phyloP scores from a whole-genome alignment of 805 yeast genomes.

The Naumovozyma baii region DNA sequence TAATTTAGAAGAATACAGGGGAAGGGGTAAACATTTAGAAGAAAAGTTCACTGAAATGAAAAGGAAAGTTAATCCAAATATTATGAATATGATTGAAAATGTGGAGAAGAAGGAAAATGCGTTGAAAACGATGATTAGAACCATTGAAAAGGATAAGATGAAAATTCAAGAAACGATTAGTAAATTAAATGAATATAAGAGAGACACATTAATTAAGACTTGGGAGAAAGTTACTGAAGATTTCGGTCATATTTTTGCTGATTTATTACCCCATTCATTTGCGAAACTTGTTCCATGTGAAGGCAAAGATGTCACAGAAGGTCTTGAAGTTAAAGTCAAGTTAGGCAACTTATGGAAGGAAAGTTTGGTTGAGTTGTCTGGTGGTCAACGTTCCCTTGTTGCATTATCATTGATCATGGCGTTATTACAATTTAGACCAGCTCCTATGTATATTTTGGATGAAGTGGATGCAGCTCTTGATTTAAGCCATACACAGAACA shows the following conservation, averaged over 20 bases:
- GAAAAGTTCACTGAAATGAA: constrained; percentile 60
- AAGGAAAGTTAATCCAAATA: constrained; percentile 73
- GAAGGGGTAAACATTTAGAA: constrained; percentile 44
- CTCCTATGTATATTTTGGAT: constrained; percentile 95
- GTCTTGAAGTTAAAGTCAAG: constrained; percentile 82
- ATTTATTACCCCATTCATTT: constrained; percentile 77
- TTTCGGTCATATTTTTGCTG: constrained; percentile 84
- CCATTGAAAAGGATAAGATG: constrained; percentile 79
- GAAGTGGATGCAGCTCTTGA: constrained; percentile 98
- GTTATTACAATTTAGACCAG: constrained; percentile 87
- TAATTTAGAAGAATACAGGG: constrained; percentile 53
- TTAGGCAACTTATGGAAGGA: constrained; percentile 94
- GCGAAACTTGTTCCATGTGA: constrained; percentile 82
- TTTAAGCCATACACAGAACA: constrained; percentile 92
- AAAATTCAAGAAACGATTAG: constrained; percentile 83
- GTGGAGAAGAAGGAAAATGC: constrained; percentile 80
- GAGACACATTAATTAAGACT: constrained; percentile 71
- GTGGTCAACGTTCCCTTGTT: constrained; percentile 92
- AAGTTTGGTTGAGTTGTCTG: constrained; percentile 86
- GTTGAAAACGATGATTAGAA: constrained; percentile 67
- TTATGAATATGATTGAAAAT: constrained; percentile 84
- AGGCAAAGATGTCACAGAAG: constrained; percentile 75
- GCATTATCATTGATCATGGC: constrained; percentile 91
- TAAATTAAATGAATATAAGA: constrained; percentile 75
- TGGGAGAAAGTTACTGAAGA: constrained; percentile 81